These are phyloP conservation scores for Starmerella apicola DNA, from an alignment of 805 yeast species.

Conservation along the genomic window DNA sequence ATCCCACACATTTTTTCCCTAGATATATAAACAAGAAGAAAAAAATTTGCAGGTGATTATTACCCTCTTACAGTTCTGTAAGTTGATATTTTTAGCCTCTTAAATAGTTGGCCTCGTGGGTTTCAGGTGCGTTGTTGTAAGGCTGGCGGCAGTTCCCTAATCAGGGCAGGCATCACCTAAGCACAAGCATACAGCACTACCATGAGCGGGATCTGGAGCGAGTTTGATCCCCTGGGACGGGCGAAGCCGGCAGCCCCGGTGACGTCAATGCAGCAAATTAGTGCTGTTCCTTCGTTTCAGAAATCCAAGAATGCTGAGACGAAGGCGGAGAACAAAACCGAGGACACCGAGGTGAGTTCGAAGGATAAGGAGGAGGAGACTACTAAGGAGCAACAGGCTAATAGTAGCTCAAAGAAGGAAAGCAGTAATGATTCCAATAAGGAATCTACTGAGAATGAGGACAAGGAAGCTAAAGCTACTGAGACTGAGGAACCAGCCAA, in stretches of 20 bases:
- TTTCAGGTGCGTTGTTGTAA: background rate
- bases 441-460: no score
- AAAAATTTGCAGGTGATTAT: no score
- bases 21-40: background rate
- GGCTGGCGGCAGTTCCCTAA: background rate
- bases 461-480: no score
- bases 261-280: constrained; percentile 12
- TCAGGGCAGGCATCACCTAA: background rate
- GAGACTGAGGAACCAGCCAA: no score
- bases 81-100: no score
- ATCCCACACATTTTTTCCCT: constrained; percentile 26
- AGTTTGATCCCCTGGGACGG: constrained; percentile 22
- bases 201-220: constrained; percentile 17
- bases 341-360: background rate
- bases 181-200: background rate
- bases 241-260: constrained; percentile 15
- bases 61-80: no score
- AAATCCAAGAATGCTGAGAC: no score
- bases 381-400: no score
- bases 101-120: no score
- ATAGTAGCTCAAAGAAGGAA: no score
- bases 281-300: constrained; percentile 6
- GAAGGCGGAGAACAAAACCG: background rate
- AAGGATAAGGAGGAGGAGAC: background rate
- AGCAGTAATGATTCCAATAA: no score